These are phyloP conservation scores for Ogataea ramenticola DNA, from an alignment of 805 yeast genomes.

Conservation along the genomic window DNA sequence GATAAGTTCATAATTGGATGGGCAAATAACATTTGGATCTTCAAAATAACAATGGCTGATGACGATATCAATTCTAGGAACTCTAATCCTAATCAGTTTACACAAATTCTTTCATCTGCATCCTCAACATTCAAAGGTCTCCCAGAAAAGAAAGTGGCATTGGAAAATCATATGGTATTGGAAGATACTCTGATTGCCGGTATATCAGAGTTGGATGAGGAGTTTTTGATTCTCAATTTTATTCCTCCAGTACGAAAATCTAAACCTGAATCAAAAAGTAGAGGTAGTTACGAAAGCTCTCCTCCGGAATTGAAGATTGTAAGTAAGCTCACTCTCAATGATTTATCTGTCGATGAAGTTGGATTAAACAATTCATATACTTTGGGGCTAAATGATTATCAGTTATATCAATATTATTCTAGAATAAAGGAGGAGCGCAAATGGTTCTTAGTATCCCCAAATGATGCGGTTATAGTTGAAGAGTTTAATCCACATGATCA, in stretches of 20 bases:
- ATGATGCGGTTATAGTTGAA: constrained; percentile 72
- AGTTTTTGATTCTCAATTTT: constrained; percentile 53
- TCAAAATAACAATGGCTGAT: constrained; percentile 11
- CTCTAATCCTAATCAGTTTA: constrained; percentile 13
- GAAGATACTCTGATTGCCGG: constrained; percentile 63
- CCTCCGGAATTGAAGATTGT: constrained; percentile 69
- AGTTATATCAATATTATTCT: constrained; percentile 48
- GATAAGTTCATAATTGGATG: constrained; percentile 74
- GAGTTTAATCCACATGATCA: constrained; percentile 66
- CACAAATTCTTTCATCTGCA: constrained; percentile 43
- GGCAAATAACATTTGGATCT: constrained; percentile 67
- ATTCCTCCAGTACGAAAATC: constrained; percentile 29
- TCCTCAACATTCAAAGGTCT: constrained; percentile 43
- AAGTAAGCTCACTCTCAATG: constrained; percentile 60
- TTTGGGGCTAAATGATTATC: constrained; percentile 77
- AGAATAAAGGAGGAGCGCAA: constrained; percentile 22
- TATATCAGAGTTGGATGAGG: constrained; percentile 63
- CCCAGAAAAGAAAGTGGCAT: constrained; percentile 34
- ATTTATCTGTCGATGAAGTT: constrained; percentile 72
- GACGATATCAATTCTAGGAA: neutral
- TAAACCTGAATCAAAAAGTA: constrained; percentile 8
- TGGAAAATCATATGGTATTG: constrained; percentile 41
- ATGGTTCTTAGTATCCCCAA: constrained; percentile 70
- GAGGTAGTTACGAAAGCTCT: constrained; percentile 4
- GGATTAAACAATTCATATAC: constrained; percentile 48